Evolutionary conservation across 495 filamentous ascomycete genomes (phyloP).

Genomic region (Tuber brumale): DNA sequence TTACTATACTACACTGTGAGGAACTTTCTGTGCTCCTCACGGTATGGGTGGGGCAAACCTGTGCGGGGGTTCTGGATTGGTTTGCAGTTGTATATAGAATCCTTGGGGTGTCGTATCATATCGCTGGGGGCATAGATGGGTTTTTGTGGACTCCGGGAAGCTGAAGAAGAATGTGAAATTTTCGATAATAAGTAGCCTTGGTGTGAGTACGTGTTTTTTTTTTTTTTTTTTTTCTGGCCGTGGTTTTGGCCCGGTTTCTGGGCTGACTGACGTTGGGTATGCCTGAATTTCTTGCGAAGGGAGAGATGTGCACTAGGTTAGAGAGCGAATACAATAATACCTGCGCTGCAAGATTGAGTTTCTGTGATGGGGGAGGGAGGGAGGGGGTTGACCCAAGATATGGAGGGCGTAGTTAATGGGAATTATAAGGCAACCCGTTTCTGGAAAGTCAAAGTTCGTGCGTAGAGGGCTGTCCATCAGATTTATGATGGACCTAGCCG

Average conservation of each 20-base stretch:
- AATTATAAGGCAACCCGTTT: not conserved
- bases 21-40: not conserved
- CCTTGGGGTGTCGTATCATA: not conserved
- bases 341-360: not conserved
- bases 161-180: not conserved
- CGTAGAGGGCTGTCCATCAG: too few species aligned
- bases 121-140: not conserved
- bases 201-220: not conserved
- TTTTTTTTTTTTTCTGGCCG: too few species aligned
- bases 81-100: too few species aligned
- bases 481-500: not conserved
- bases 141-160: not conserved
- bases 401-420: not conserved
- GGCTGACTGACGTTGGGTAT: not conserved
- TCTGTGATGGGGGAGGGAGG: not conserved
- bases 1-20: not conserved
- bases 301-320: too few species aligned
- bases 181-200: not conserved
- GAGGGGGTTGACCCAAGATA: not conserved
- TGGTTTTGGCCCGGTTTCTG: not conserved
- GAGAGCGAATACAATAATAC: too few species aligned
- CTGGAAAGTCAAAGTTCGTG: not conserved
- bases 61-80: not conserved
- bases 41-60: too few species aligned
- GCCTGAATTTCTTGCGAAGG: not conserved